Conservation (phyloP, 179 eudicot genomes). For the Sideroxylon spinosum region DNA sequence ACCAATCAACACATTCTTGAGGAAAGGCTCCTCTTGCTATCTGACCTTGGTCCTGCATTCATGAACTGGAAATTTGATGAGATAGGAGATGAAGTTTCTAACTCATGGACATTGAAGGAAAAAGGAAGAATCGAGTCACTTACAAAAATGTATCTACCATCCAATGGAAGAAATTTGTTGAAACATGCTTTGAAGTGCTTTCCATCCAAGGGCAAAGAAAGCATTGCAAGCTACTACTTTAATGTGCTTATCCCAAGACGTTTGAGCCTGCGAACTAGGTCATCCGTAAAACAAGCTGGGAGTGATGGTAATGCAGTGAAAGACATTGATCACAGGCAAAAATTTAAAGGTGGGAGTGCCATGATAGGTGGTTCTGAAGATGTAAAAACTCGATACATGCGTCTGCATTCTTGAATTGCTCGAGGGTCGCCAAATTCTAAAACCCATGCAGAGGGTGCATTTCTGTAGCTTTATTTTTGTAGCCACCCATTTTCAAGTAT, state of each 20-base stretch:
- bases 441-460: no score
- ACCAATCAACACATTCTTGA: slow-evolving; percentile 19
- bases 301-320: slow-evolving; percentile 18
- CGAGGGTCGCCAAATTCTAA: not conserved
- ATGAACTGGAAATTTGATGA: slow-evolving; percentile 30
- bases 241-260: slow-evolving; percentile 27
- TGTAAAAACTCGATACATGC: not conserved
- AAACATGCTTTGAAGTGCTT: slow-evolving; percentile 15
- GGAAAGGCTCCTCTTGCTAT: slow-evolving; percentile 16
- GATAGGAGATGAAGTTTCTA: slow-evolving; percentile 30
- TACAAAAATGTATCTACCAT: slow-evolving; percentile 12
- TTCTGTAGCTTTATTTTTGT: not conserved
- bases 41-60: slow-evolving; percentile 31
- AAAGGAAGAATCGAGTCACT: slow-evolving; percentile 16
- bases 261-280: slow-evolving; percentile 20
- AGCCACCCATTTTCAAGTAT: not conserved
- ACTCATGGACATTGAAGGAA: slow-evolving; percentile 22
- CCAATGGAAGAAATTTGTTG: slow-evolving; percentile 15
- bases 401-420: not conserved
- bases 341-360: not conserved
- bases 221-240: slow-evolving; percentile 26
- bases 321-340: not conserved
- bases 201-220: slow-evolving; percentile 15
- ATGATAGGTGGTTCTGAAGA: not conserved
- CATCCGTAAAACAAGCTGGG: slow-evolving; percentile 1